Evolutionary conservation across 1,284 basidiomycete genomes (phyloP), one percentile per base, ranked within the genome.

Genomic region (Sanguinoderma infundibulare): DNA sequence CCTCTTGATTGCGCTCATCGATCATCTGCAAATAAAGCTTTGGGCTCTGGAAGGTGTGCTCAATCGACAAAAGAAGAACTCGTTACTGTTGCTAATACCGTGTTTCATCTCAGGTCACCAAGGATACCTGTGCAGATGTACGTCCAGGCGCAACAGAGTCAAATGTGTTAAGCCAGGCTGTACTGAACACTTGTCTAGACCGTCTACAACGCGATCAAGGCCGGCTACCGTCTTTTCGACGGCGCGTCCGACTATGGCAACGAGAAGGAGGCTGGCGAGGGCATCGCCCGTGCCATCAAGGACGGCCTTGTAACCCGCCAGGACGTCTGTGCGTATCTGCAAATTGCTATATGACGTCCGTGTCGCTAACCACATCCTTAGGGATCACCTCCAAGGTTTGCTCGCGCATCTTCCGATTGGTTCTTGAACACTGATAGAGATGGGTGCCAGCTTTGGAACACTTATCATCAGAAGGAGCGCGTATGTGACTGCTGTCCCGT

Each of bases 221-320:
- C 79, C 46, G 90, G 92, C 1, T 93, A 91, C 75, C 86, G 92
- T 66, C 91, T 96, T 69, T 83, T 96, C 63, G 94, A 96, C 69
- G 88, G 87, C 65, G 94, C 92, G 24, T 81, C 86, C 66, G 90
- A 92, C 74, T 94, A 94, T 71, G 87, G 88, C 14, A 97, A 97
- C 75, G 94, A 97, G 77, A 91, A 87, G 72, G 91, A 95, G 75
- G 94, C 94, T 26, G 95, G 93, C 3, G 80, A 84, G 68, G 89
- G 89, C 63, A 81, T 91, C 58, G 81, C 79, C 49, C 83, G 90
- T 57, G 95, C 94, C 40, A 87, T 97, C 73, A 78, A 80, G 40
- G 89, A 91, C 10, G 90, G 89, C 36, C 72, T 92, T 40, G 87
- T 91, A 55, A 91, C 87, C 73, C 82, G 90, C 47, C 87, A 90